Percentiles rank a stretch among this genome's conserved stretches.
These are phyloP conservation scores for Cercospora zeae-maydis DNA, from an alignment of 2,329 filamentous ascomycete species.

Conservation along the genomic window DNA sequence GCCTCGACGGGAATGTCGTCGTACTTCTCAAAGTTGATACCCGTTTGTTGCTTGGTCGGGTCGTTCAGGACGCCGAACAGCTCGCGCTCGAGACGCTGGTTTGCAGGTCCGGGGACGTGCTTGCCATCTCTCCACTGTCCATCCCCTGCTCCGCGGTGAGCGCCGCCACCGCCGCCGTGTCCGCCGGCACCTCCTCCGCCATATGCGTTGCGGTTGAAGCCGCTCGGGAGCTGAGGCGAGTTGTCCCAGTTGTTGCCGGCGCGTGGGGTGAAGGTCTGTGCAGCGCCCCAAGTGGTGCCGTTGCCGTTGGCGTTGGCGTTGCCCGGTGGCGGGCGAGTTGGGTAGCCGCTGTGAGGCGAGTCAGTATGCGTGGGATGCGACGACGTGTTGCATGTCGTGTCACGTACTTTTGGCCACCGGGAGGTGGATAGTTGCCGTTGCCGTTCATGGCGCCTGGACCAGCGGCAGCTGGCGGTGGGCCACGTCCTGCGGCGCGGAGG, in stretches of 20 bases:
- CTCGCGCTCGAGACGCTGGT: slow-evolving; percentile 88
- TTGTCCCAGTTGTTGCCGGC: slow-evolving; percentile 38
- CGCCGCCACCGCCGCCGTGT: slow-evolving; percentile 50
- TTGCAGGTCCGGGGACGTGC: slow-evolving; percentile 84
- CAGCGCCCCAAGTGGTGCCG: slow-evolving; percentile 48
- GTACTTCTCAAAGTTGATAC: slow-evolving; percentile 99
- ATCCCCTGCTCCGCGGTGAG: slow-evolving; percentile 81
- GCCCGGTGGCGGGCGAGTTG: slow-evolving; percentile 5
- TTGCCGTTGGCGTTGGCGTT: slow-evolving; percentile 26
- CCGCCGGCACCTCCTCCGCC: slow-evolving; percentile 50
- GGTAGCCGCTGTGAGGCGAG: slow-evolving; percentile 45
- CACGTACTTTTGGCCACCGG: slow-evolving; percentile 29
- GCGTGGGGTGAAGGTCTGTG: slow-evolving; percentile 56
- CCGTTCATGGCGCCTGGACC: slow-evolving; percentile 53
- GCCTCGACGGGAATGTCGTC: slow-evolving; percentile 99
- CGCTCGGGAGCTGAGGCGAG: slow-evolving; percentile 38
- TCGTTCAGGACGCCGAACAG: slow-evolving; percentile 90
- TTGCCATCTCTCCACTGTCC: slow-evolving; percentile 97
- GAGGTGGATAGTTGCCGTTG: slow-evolving; percentile 38
- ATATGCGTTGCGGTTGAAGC: slow-evolving; percentile 63
- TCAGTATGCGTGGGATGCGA: slow-evolving; percentile 20
- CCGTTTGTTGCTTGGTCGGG: slow-evolving; percentile 89
- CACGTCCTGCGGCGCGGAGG: slow-evolving; percentile 55
- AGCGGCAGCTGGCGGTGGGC: slow-evolving; percentile 44
- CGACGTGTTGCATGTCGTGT: not conserved